These are phyloP conservation scores for Endoconidiophora laricicola DNA, from an alignment of 2,329 filamentous ascomycete species.

Conservation along the genomic window DNA sequence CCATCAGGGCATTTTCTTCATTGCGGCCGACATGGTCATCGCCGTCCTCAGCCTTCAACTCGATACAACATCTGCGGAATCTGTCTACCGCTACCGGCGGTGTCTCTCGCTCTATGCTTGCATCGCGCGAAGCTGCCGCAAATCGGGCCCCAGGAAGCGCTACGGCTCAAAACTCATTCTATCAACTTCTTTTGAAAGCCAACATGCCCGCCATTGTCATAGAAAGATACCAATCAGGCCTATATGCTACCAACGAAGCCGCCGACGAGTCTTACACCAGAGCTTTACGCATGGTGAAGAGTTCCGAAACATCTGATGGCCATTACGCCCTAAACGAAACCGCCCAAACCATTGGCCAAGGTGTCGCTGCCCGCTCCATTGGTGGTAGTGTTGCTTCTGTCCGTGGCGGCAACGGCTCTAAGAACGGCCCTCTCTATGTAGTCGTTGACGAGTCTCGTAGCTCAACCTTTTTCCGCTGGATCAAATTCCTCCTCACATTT, in stretches of 20 bases:
- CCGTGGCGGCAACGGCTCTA: conserved; percentile 47
- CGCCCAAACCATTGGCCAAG: conserved; percentile 68
- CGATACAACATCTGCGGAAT: conserved; percentile 7
- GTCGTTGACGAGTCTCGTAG: conserved; percentile 83
- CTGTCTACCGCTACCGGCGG: conserved; percentile 24
- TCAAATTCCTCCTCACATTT: conserved; percentile 72
- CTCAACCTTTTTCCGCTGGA: conserved; percentile 71
- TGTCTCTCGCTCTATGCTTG: conserved; percentile 50
- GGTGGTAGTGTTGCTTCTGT: conserved; percentile 48
- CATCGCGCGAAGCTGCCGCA: conserved; percentile 75
- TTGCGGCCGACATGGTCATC: conserved; percentile 3
- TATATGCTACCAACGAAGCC: conserved; percentile 63
- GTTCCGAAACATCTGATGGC: conserved; percentile 6
- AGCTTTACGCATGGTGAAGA: conserved; percentile 14
- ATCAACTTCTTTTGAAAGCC: conserved; percentile 74
- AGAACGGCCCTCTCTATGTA: conserved; percentile 80
- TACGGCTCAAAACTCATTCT: conserved; percentile 82
- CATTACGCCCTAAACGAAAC: conserved; percentile 22
- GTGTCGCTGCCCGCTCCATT: conserved; percentile 54
- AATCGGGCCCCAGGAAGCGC: conserved; percentile 84
- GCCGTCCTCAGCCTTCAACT: neutral
- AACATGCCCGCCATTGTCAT: conserved; percentile 89
- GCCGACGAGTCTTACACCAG: conserved; percentile 60
- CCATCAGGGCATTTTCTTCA: conserved; percentile 12
- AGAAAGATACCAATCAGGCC: conserved; percentile 72